Conservation (phyloP, 768 basidiomycete genomes). For the Tulasnella sp. region DNA sequence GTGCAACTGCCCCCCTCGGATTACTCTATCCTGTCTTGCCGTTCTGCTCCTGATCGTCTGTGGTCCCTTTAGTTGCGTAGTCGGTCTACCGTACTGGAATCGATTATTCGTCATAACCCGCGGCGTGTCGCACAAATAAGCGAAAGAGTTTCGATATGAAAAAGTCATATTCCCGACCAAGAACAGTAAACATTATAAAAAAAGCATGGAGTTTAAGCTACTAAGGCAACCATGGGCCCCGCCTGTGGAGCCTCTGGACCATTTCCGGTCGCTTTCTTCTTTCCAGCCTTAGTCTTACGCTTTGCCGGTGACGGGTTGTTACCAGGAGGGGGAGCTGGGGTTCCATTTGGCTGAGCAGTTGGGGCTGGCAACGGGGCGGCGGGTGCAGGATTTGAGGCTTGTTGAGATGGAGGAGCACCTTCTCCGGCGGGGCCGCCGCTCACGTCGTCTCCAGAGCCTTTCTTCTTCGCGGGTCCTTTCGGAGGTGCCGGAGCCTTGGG, state of each 20-base stretch:
- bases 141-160: not conserved
- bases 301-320: constrained; percentile 19
- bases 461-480: constrained; percentile 44
- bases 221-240: constrained; percentile 20
- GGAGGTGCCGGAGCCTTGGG: constrained; percentile 11
- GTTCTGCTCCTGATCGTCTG: not conserved
- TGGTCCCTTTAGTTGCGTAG: not conserved
- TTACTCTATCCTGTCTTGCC: constrained; percentile 3
- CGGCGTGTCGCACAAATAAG: not conserved
- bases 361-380: not conserved
- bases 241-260: constrained; percentile 21
- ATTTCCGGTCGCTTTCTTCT: constrained; percentile 17
- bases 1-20: constrained; percentile 4
- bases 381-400: constrained; percentile 2
- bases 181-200: not conserved
- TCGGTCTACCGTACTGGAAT: constrained; percentile 5
- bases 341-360: not conserved
- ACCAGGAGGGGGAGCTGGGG: not conserved
- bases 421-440: not conserved
- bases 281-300: constrained; percentile 15
- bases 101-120: not conserved
- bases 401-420: not conserved
- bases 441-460: constrained; percentile 35
- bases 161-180: not conserved
- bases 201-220: not conserved